Conservation (phyloP, 202 grass and related monocot genomes). For the Carex arenaria region DNA sequence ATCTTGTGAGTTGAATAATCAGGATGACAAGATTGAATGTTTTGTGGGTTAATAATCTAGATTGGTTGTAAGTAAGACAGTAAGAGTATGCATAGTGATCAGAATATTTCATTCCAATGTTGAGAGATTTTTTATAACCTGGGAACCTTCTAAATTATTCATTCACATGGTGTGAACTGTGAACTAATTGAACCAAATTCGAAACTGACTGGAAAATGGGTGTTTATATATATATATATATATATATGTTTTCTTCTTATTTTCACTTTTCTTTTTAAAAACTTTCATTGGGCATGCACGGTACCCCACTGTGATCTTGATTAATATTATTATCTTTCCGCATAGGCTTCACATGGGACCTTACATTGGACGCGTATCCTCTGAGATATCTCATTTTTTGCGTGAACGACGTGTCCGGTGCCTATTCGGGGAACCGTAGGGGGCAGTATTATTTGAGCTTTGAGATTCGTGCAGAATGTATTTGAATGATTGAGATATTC, state of each 20-base stretch:
- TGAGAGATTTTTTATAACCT: neutral
- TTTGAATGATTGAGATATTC: too few relatives aligned
- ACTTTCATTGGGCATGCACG: neutral
- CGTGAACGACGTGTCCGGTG: too few relatives aligned
- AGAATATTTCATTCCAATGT: neutral
- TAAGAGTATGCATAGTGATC: neutral
- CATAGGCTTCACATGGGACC: neutral
- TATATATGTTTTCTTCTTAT: neutral
- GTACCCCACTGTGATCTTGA: neutral
- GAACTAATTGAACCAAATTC: neutral
- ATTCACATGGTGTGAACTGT: neutral
- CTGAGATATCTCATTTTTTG: too few relatives aligned
- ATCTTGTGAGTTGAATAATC: neutral
- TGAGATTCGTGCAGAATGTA: too few relatives aligned
- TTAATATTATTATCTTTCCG: neutral
- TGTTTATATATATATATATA: neutral
- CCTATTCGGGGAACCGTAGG: too few relatives aligned
- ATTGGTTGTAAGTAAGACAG: neutral
- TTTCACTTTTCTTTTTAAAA: neutral
- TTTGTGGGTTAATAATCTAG: neutral
- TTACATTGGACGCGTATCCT: too few relatives aligned
- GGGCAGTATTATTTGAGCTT: too few relatives aligned
- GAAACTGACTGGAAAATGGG: neutral
- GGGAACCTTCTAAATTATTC: neutral
- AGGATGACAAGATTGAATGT: neutral